Conservation (phyloP, 192 early-diverging fungal genomes). For the Coemansia brasiliensis region DNA sequence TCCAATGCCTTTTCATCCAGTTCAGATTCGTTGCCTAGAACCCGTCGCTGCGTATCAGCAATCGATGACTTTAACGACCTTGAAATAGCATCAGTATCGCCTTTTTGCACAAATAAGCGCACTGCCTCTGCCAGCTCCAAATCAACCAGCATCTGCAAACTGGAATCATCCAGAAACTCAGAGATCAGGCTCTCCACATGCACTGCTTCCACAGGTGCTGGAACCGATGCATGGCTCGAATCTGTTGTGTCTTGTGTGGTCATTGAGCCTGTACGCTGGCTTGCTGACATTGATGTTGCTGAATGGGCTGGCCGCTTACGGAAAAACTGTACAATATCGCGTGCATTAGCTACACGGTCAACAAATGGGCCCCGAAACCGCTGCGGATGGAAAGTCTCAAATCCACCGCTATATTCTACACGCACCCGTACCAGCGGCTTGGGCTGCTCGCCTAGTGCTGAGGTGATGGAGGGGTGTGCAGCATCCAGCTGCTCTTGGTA, state of each 20-base stretch:
- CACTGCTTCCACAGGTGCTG: slow-evolving; percentile 67
- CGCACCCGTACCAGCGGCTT: slow-evolving; percentile 74
- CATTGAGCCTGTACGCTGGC: slow-evolving; percentile 3
- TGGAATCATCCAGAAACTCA: slow-evolving; percentile 69
- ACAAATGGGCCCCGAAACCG: slow-evolving; percentile 82
- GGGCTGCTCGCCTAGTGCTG: slow-evolving; percentile 57
- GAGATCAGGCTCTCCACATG: slow-evolving; percentile 75
- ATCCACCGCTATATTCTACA: slow-evolving; percentile 90
- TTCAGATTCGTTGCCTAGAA: background rate
- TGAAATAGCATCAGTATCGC: slow-evolving; percentile 79
- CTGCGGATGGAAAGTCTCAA: slow-evolving; percentile 79
- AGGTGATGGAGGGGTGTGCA: slow-evolving; percentile 18
- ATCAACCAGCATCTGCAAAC: slow-evolving; percentile 72
- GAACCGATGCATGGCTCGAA: slow-evolving; percentile 36
- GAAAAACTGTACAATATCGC: slow-evolving; percentile 83
- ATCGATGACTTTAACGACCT: slow-evolving; percentile 58
- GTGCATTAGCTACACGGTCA: slow-evolving; percentile 82
- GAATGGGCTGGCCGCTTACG: slow-evolving; percentile 51
- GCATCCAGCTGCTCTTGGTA: slow-evolving; percentile 55
- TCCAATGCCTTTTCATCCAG: slow-evolving; percentile 14
- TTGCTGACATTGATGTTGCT: background rate
- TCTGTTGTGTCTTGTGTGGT: slow-evolving; percentile 12
- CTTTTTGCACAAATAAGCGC: slow-evolving; percentile 78
- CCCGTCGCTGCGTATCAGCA: slow-evolving; percentile 29
- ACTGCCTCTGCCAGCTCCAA: slow-evolving; percentile 76